Evolutionary conservation across 2,329 filamentous ascomycete species (phyloP).

Genomic region (Phialemonium atrogriseum): DNA sequence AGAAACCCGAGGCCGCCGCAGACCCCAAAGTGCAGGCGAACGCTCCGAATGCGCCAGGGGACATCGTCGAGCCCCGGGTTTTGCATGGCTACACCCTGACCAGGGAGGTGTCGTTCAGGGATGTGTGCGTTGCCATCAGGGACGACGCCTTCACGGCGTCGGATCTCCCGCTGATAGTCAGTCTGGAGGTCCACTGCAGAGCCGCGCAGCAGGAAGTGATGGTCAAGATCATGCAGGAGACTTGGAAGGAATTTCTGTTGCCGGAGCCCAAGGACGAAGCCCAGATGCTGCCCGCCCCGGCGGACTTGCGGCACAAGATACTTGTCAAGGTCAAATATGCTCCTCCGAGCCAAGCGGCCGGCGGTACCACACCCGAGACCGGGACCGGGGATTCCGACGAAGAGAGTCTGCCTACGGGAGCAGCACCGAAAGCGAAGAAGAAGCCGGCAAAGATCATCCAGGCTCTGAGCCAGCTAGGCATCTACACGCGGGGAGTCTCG

Average conservation of each 20-base stretch:
- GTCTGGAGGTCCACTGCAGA: constrained; percentile 82
- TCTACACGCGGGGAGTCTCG: constrained; percentile 76
- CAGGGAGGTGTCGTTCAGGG: constrained; percentile 76
- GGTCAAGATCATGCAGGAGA: constrained; percentile 84
- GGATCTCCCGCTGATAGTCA: constrained; percentile 84
- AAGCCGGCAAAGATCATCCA: constrained; percentile 62
- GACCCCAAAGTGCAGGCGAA: constrained; percentile 7
- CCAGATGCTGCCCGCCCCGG: constrained; percentile 55
- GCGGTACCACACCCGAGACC: constrained; percentile 19
- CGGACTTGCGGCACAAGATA: constrained; percentile 67
- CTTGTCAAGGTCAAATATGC: constrained; percentile 74
- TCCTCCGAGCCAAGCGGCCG: constrained; percentile 25
- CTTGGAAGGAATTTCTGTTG: constrained; percentile 68
- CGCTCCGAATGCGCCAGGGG: constrained; percentile 7
- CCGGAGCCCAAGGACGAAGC: constrained; percentile 40
- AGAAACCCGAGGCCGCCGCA: constrained; percentile 6
- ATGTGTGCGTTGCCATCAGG: constrained; percentile 73
- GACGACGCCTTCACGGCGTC: constrained; percentile 68
- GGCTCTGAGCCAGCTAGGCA: constrained; percentile 63
- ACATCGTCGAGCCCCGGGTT: constrained; percentile 60
- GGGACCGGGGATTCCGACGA: constrained; percentile 23
- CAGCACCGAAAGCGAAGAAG: constrained; percentile 24
- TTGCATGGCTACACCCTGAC: constrained; percentile 88
- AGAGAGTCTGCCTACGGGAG: constrained; percentile 23
- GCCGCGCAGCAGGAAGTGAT: constrained; percentile 78